Percentiles rank a stretch among this genome's conserved stretches.
Evolutionary conservation across 495 filamentous ascomycete species (phyloP).

Genomic region (Aspergillus affinis): DNA sequence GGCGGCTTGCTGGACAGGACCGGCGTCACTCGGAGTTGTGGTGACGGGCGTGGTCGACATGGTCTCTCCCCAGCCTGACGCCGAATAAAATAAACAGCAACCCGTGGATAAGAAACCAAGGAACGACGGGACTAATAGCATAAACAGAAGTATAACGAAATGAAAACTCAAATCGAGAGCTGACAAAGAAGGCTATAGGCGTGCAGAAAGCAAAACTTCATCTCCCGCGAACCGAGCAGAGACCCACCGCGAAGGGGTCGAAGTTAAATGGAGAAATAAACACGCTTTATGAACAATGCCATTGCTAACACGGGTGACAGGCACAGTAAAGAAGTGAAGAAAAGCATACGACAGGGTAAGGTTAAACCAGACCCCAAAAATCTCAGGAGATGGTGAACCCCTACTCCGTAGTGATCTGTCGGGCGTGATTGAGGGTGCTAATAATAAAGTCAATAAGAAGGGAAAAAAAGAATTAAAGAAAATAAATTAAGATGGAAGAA

Average conservation of each 20-base stretch:
- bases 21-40: conserved; percentile 35
- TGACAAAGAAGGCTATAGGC: conserved; percentile 1
- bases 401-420: not conserved
- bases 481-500: not conserved
- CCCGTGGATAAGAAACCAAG: not conserved
- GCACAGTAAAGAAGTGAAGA: not conserved
- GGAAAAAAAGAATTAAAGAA: too few species aligned
- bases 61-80: not conserved
- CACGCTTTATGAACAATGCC: not conserved
- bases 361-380: not conserved
- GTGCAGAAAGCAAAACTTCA: not conserved
- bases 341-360: not conserved
- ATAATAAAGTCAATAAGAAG: not conserved
- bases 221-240: not conserved
- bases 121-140: not conserved
- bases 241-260: not conserved
- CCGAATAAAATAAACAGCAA: not conserved
- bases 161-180: not conserved
- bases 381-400: not conserved
- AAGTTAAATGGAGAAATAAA: not conserved
- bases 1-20: conserved; percentile 17
- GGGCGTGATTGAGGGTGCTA: not conserved
- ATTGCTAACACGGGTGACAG: not conserved
- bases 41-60: conserved; percentile 35
- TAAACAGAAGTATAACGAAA: not conserved